Conservation (phyloP, 345 rosid genomes). For the Eutrema heterophyllum region DNA sequence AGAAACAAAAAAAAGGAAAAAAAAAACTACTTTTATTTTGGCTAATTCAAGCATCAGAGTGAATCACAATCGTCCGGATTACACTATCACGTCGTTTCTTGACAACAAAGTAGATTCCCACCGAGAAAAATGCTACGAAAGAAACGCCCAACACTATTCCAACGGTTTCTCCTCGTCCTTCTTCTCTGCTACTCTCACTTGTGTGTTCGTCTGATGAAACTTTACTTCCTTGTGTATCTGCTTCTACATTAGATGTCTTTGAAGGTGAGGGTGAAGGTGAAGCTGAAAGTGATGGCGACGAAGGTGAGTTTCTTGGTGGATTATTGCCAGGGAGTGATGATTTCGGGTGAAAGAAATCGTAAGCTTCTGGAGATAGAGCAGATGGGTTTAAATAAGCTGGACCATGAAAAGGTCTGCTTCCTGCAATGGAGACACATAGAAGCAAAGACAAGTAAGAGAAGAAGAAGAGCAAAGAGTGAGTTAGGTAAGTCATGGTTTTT, state of each 20-base stretch:
- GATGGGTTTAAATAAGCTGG: conserved; percentile 51
- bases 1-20: too few relatives aligned
- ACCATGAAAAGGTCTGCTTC: conserved; percentile 83
- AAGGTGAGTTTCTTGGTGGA: conserved; percentile 26
- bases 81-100: conserved; percentile 23
- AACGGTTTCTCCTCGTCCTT: conserved; percentile 18
- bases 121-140: conserved; percentile 3
- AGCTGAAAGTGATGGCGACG: conserved; percentile 42
- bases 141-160: conserved; percentile 23
- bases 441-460: conserved; percentile 36
- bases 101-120: conserved; percentile 21
- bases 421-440: conserved; percentile 40
- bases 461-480: conserved; percentile 37
- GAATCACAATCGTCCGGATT: conserved; percentile 23
- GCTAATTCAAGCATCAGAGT: conserved; percentile 11
- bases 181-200: conserved; percentile 11
- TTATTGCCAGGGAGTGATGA: conserved; percentile 17
- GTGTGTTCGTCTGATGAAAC: conserved; percentile 28
- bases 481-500: conserved; percentile 33
- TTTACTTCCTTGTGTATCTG: conserved; percentile 35
- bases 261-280: conserved; percentile 55
- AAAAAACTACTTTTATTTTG: background rate
- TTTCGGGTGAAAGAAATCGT: conserved; percentile 75
- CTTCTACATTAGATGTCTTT: conserved; percentile 38
- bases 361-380: conserved; percentile 70